Conservation (phyloP, 2,329 filamentous ascomycete species). For the Metarhizium robertsii region DNA sequence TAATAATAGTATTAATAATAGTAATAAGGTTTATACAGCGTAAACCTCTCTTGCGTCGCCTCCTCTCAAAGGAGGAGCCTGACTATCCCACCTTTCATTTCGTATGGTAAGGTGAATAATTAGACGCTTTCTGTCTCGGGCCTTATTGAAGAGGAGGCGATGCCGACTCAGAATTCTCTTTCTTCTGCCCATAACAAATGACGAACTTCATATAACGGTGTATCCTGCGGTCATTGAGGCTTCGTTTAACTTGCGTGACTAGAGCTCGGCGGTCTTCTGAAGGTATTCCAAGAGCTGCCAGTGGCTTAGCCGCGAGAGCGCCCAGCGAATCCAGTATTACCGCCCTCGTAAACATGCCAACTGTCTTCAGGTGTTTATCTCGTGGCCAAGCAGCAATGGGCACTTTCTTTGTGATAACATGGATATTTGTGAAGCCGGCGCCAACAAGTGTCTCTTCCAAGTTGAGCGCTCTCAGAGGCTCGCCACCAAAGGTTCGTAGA, state of each 20-base stretch:
- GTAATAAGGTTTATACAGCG: neutral
- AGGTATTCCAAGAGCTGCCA: conserved; percentile 27
- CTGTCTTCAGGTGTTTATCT: conserved; percentile 28
- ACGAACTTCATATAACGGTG: conserved; percentile 35
- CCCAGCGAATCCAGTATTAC: conserved; percentile 32
- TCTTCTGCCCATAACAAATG: conserved; percentile 35
- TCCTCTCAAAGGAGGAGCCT: neutral
- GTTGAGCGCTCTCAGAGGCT: conserved; percentile 24
- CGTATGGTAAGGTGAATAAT: neutral
- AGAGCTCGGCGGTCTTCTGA: conserved; percentile 24
- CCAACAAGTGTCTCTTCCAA: conserved; percentile 26
- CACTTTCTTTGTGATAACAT: conserved; percentile 31
- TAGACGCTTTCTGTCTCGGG: neutral
- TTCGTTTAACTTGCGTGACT: conserved; percentile 20
- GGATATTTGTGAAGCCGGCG: conserved; percentile 35
- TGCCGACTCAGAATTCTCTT: neutral
- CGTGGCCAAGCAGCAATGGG: conserved; percentile 36
- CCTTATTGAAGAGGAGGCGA: neutral
- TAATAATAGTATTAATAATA: neutral
- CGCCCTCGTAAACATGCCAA: conserved; percentile 35
- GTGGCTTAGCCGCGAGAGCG: conserved; percentile 31
- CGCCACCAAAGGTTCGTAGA: conserved; percentile 27
- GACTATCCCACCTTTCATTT: neutral
- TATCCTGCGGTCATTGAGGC: conserved; percentile 22
- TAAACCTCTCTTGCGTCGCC: neutral